Evolutionary conservation across 805 yeast species (phyloP).

Genomic region (Candida methanosorbosa): DNA sequence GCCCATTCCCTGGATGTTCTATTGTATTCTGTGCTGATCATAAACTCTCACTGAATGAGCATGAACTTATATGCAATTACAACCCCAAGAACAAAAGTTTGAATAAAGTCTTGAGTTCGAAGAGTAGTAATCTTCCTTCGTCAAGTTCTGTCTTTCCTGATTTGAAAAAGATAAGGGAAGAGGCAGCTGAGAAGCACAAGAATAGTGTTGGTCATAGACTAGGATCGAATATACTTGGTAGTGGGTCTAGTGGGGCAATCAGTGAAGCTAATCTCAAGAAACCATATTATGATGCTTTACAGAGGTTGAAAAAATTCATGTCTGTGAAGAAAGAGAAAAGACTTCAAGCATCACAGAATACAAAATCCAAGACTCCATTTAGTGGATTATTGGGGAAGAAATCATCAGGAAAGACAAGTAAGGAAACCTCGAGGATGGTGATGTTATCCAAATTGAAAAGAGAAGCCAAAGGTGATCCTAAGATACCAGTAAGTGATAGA

Average conservation of each 20-base stretch:
- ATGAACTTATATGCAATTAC: constrained; percentile 18
- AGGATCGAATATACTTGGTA: constrained; percentile 13
- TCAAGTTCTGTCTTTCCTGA: constrained; percentile 46
- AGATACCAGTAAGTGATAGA: constrained; percentile 33
- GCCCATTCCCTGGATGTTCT: constrained; percentile 33
- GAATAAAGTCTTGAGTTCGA: constrained; percentile 2
- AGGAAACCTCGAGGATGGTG: constrained; percentile 21
- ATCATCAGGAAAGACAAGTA: constrained; percentile 9
- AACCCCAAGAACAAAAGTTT: constrained; percentile 14
- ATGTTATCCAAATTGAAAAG: constrained; percentile 32
- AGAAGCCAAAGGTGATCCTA: constrained; percentile 43
- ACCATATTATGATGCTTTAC: constrained; percentile 10
- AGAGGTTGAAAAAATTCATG: constrained; percentile 13
- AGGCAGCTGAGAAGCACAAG: constrained; percentile 21
- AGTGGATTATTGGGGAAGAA: constrained; percentile 1
- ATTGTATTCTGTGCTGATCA: not conserved
- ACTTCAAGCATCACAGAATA: not conserved
- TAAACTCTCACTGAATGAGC: constrained; percentile 10
- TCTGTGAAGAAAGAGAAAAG: not conserved
- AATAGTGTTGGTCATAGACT: constrained; percentile 6
- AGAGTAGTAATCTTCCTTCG: constrained; percentile 21
- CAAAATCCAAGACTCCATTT: not conserved
- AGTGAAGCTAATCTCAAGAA: not conserved
- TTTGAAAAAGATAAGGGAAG: constrained; percentile 30
- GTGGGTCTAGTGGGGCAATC: constrained; percentile 8